These are phyloP conservation scores for Thielaviopsis cerberus DNA, from an alignment of 2,329 filamentous ascomycete species.

Conservation along the genomic window DNA sequence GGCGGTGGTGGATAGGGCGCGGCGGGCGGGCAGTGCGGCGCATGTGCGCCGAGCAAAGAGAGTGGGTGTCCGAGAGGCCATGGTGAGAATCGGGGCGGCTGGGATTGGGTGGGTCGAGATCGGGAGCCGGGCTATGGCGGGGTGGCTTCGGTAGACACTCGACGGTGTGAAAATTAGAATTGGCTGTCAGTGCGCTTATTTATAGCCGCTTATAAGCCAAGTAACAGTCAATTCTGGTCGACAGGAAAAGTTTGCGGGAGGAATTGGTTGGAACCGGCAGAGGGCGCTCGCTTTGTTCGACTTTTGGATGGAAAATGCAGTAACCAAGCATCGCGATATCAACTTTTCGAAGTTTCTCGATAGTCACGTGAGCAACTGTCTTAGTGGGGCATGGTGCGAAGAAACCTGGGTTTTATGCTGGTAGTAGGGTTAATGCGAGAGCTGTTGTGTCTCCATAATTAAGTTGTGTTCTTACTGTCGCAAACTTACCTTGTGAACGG, in stretches of 20 bases:
- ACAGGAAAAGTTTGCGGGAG: neutral
- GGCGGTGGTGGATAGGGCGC: conserved; percentile 5
- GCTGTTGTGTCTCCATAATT: neutral
- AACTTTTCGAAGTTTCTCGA: conserved; percentile 7
- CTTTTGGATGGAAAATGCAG: neutral
- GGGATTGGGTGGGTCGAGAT: neutral
- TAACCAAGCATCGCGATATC: conserved; percentile 1
- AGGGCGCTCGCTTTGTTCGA: neutral
- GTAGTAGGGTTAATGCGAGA: neutral
- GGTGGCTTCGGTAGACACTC: neutral
- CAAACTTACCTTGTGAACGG: neutral
- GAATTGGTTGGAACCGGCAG: neutral
- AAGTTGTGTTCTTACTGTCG: neutral
- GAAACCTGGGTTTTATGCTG: neutral
- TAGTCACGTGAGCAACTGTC: conserved; percentile 3
- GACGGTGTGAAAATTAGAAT: neutral
- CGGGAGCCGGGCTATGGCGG: neutral
- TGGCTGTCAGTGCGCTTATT: neutral
- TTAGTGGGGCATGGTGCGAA: conserved; percentile 2
- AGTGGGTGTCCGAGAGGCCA: conserved; percentile 1
- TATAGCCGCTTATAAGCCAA: neutral
- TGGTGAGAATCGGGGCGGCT: neutral
- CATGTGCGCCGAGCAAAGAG: neutral
- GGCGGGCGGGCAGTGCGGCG: neutral
- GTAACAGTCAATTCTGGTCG: neutral